Conservation (phyloP, 305 asterid species). For the Nicotiana rustica region DNA sequence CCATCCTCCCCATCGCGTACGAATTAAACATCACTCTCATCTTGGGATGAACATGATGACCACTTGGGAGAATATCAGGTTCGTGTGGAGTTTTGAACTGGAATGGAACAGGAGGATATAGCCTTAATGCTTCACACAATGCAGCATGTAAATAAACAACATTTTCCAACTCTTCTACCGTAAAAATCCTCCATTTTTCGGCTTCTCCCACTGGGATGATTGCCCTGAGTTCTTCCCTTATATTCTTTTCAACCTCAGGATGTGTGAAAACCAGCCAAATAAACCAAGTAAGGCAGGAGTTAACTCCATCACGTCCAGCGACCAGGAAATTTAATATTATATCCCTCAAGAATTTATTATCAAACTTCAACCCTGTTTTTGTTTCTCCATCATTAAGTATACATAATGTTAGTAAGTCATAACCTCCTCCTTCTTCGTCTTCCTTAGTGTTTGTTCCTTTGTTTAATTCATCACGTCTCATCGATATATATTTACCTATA, state of each 20-base stretch:
- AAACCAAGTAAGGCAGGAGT: constrained; percentile 75
- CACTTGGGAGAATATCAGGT: constrained; percentile 61
- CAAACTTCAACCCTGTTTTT: constrained; percentile 33
- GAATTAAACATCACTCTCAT: constrained; percentile 55
- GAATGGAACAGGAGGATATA: constrained; percentile 78
- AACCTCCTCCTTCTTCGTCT: constrained; percentile 34
- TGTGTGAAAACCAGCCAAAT: constrained; percentile 62
- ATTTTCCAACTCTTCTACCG: constrained; percentile 48
- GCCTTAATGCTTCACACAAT: constrained; percentile 62
- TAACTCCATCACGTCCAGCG: constrained; percentile 74
- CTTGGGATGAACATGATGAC: constrained; percentile 59
- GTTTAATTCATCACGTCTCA: constrained; percentile 44
- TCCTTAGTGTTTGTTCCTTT: constrained; percentile 31
- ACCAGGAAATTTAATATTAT: constrained; percentile 66
- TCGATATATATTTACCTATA: constrained; percentile 46
- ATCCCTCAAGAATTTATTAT: constrained; percentile 61
- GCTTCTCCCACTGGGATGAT: constrained; percentile 35
- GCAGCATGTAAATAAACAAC: constrained; percentile 68
- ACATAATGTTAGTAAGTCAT: constrained; percentile 56
- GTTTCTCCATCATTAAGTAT: constrained; percentile 32
- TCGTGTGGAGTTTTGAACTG: constrained; percentile 62
- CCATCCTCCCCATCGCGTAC: constrained; percentile 38
- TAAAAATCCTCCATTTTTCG: constrained; percentile 44
- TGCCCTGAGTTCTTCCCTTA: constrained; percentile 53
- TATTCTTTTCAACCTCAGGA: constrained; percentile 54